phyloP scores from a whole-genome alignment of 495 filamentous ascomycete genomes.

The Neurospora sp. region DNA sequence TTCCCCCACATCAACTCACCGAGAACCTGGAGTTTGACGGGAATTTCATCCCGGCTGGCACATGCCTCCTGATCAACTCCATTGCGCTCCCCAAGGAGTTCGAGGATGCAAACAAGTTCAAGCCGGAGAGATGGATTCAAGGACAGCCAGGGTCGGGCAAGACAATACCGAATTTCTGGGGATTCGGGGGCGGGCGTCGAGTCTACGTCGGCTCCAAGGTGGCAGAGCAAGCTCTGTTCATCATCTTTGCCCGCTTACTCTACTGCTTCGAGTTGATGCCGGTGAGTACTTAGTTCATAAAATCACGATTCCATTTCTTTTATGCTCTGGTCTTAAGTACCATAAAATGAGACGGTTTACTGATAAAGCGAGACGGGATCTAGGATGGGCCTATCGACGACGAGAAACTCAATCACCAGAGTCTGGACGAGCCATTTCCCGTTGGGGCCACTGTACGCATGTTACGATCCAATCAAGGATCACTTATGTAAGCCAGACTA shows the following conservation, averaged over 20 bases:
- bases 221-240: constrained; percentile 32
- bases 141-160: constrained; percentile 20
- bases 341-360: no score
- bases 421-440: constrained; percentile 20
- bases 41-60: constrained; percentile 38
- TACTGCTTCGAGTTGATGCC: constrained; percentile 32
- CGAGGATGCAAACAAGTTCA: constrained; percentile 26
- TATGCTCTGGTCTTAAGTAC: no score
- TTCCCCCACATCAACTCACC: constrained; percentile 23
- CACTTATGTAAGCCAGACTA: no score
- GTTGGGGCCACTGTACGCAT: constrained; percentile 15
- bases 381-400: constrained; percentile 9
- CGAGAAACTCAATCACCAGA: constrained; percentile 17
- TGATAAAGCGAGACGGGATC: constrained; percentile 1
- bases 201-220: constrained; percentile 39
- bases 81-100: constrained; percentile 20
- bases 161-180: constrained; percentile 18
- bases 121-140: constrained; percentile 37
- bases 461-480: no score
- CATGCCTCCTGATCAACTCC: constrained; percentile 27
- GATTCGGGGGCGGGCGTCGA: constrained; percentile 31
- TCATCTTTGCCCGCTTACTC: constrained; percentile 31
- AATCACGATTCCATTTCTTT: background rate
- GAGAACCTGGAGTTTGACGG: constrained; percentile 41
- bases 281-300: background rate